phyloP scores from a whole-genome alignment of 1,284 basidiomycete species.

The Ustilago xerochloae region DNA sequence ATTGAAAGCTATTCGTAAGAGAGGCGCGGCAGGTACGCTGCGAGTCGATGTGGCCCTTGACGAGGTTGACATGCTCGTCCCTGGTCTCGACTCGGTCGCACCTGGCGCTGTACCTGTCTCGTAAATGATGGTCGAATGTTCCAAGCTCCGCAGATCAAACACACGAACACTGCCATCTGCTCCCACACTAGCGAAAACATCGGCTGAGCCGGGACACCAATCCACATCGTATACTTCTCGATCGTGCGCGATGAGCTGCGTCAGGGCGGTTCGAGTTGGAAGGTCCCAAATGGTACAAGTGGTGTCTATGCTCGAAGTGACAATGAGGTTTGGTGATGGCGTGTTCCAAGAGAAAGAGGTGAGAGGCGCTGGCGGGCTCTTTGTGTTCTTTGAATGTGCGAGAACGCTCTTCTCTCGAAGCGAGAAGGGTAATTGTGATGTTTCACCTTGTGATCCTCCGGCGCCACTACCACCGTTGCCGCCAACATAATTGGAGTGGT shows the following conservation, averaged over 20 bases:
- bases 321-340: conserved; percentile 67
- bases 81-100: conserved; percentile 48
- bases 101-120: conserved; percentile 71
- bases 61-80: conserved; percentile 49
- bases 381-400: conserved; percentile 63
- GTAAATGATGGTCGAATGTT: conserved; percentile 98
- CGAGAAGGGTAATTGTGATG: conserved; percentile 43
- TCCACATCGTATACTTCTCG: conserved; percentile 96
- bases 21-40: conserved; percentile 48
- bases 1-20: conserved; percentile 67
- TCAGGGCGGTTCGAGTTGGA: conserved; percentile 92
- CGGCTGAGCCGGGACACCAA: conserved; percentile 96
- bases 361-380: conserved; percentile 64
- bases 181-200: conserved; percentile 98
- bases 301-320: conserved; percentile 74
- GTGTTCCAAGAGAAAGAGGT: conserved; percentile 68
- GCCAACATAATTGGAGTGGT: conserved; percentile 50
- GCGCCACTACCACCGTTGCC: conserved; percentile 29
- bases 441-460: conserved; percentile 13
- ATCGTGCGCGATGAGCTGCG: conserved; percentile 90
- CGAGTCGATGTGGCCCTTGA: conserved; percentile 37
- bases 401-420: conserved; percentile 65
- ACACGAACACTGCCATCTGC: conserved; percentile 96
- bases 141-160: conserved; percentile 93
- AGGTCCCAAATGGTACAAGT: conserved; percentile 81